These are phyloP conservation scores for Pontederia paniculata DNA, from an alignment of 176 grass and related monocot species.

Conservation along the genomic window DNA sequence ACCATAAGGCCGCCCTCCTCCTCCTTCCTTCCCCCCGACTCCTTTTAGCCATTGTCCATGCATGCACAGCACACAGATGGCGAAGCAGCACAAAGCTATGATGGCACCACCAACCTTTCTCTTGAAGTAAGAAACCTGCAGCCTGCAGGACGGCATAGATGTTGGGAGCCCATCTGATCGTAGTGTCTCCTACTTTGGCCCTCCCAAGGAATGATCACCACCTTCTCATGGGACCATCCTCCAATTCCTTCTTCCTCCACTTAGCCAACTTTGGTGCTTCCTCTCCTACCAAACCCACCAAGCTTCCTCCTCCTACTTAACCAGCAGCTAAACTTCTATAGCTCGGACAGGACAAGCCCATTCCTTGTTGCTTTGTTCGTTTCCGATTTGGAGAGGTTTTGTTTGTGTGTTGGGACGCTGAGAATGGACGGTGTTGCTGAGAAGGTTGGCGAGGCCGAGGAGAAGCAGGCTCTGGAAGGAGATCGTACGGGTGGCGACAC, in stretches of 20 bases:
- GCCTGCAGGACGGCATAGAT: too few relatives aligned
- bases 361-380: neutral
- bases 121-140: too few relatives aligned
- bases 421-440: neutral
- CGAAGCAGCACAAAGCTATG: too few relatives aligned
- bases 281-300: neutral
- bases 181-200: neutral
- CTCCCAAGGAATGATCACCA: neutral
- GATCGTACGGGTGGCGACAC: neutral
- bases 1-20: too few relatives aligned
- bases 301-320: neutral
- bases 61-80: too few relatives aligned
- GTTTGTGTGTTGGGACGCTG: neutral
- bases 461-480: neutral
- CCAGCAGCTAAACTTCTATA: neutral
- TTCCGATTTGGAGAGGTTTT: too few relatives aligned
- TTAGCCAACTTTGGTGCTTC: neutral
- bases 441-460: neutral
- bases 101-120: too few relatives aligned
- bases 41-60: too few relatives aligned
- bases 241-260: neutral
- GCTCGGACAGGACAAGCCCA: neutral
- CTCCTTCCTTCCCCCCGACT: too few relatives aligned
- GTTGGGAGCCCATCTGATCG: too few relatives aligned
- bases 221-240: neutral